These are phyloP conservation scores for Ceratocystis lukuohia DNA, from an alignment of 2,329 filamentous ascomycete species.

Conservation along the genomic window DNA sequence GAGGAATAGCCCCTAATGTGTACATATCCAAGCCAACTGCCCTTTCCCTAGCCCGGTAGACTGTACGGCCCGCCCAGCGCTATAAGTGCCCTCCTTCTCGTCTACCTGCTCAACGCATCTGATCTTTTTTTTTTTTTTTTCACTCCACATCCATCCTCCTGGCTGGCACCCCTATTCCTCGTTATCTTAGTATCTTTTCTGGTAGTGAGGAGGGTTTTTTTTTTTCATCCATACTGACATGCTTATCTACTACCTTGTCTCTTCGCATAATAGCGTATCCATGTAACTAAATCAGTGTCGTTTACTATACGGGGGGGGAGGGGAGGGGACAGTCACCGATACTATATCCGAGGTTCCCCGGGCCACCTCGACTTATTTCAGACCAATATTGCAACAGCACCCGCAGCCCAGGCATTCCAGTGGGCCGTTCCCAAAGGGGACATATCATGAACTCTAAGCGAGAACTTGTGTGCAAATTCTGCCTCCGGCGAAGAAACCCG, in stretches of 20 bases:
- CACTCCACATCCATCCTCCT: no score
- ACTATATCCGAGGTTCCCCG: not conserved
- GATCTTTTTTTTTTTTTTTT: not conserved
- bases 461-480: not conserved
- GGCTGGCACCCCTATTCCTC: no score
- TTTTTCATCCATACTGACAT: not conserved
- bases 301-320: not conserved
- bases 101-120: not conserved
- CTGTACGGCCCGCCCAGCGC: no score
- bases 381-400: slow-evolving; percentile 1
- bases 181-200: no score
- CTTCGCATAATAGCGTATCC: not conserved
- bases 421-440: not conserved
- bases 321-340: not conserved
- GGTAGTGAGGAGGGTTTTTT: no score
- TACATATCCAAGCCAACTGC: not conserved
- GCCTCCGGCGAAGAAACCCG: not conserved
- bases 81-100: not conserved
- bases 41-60: not conserved
- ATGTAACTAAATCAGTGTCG: not conserved
- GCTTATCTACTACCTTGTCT: not conserved
- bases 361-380: not conserved
- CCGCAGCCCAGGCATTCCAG: not conserved
- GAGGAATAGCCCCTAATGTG: not conserved
- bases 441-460: not conserved